phyloP scores from a whole-genome alignment of 192 early-diverging fungal genomes.

The Kappamyces sp. region DNA sequence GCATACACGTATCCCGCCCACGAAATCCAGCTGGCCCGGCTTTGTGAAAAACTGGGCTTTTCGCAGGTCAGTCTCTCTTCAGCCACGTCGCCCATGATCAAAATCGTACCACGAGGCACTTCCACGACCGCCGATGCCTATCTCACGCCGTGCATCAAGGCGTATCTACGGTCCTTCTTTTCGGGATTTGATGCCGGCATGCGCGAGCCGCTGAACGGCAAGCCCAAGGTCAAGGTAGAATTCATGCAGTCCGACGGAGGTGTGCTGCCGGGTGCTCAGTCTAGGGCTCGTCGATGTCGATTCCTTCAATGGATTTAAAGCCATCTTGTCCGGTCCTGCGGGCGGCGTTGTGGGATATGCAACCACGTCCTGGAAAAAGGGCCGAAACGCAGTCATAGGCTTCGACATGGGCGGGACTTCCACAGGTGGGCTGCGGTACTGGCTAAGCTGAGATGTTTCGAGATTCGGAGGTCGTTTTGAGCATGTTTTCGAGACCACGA shows the following conservation, averaged over 20 bases:
- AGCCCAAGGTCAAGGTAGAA: slow-evolving; percentile 55
- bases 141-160: slow-evolving; percentile 83
- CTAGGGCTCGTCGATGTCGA: slow-evolving; percentile 80
- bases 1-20: slow-evolving; percentile 86
- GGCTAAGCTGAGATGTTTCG: slow-evolving; percentile 94
- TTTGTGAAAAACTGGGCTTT: slow-evolving; percentile 73
- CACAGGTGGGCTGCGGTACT: slow-evolving; percentile 16
- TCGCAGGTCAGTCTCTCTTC: slow-evolving; percentile 79
- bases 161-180: slow-evolving; percentile 80
- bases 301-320: slow-evolving; percentile 77
- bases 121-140: slow-evolving; percentile 90
- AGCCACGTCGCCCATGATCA: slow-evolving; percentile 83
- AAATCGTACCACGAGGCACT: slow-evolving; percentile 87
- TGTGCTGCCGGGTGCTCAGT: too few relatives aligned
- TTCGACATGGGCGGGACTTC: slow-evolving; percentile 89
- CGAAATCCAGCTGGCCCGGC: slow-evolving; percentile 60
- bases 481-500: slow-evolving; percentile 92
- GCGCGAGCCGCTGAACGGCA: slow-evolving; percentile 18
- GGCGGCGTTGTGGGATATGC: slow-evolving; percentile 90
- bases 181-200: slow-evolving; percentile 76
- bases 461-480: slow-evolving; percentile 82
- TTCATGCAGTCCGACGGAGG: slow-evolving; percentile 99
- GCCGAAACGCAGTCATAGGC: slow-evolving; percentile 70
- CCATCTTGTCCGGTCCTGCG: slow-evolving; percentile 90
- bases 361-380: slow-evolving; percentile 40